Base-by-base conservation (phyloP, 352 stramenopile species). In the Phytophthora tentaculata region DNA sequence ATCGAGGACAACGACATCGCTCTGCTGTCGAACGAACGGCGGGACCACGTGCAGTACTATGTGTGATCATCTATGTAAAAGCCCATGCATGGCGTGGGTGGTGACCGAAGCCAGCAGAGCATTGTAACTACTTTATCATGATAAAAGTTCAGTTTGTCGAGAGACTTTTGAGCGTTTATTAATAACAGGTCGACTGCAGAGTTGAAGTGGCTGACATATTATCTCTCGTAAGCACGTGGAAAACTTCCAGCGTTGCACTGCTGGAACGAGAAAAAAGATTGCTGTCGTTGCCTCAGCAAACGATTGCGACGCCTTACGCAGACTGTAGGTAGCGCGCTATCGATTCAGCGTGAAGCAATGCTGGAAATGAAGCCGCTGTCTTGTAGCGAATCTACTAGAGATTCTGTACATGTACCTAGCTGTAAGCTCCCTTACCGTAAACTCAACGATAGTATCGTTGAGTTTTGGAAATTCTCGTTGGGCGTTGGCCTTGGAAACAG, bases 1-100 rank as follows among this genome's bases (percentile, higher is more conserved):
- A 26, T 77, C n/a, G 60, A 76, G 28, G 65, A 70, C 54, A 12
- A 43, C 20, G 69, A 76, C 29, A 69, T 76, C 19, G 69, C 64
- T 14, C n/a, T 76, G 13, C 44, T 76, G 13, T 76, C 69, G 2
- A 71, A 61, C 14, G 68, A 72, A 49, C 37, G 56, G 17, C 32
- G 56, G 22, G 67, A 71, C 39, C 44, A 75, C 54, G 61, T 59
- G 35, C 39, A 64, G 41, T 64, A 71, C 41, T 64, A 57, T 60
- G 23, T 68, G 61, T 64, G 53, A 69, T 69, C 39, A 10, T 39
- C 32, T 39, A 39, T 39, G 32, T 39, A 14, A 39, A 39, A 39
- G 32, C 4, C 43, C 50, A 47, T 68, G 35, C n/a, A n/a, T n/a
- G n/a, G n/a, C n/a, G n/a, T n/a, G n/a, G 39, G 51, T 47, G 24